phyloP scores from a whole-genome alignment of 768 basidiomycete genomes.

The Hericium alpestre region DNA sequence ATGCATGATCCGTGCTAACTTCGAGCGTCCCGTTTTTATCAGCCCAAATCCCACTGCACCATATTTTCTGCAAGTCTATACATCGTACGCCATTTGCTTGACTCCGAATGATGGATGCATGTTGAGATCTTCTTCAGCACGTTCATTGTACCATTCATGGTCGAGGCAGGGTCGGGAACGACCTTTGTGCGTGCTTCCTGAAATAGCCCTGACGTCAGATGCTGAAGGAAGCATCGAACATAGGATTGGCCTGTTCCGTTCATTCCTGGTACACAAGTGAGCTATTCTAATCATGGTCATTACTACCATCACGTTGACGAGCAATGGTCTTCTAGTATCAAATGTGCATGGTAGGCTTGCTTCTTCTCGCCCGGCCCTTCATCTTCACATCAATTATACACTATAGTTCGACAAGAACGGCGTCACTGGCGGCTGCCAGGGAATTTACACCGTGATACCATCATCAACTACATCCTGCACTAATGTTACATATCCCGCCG shows the following conservation, averaged over 20 bases:
- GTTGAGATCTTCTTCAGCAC: conserved; percentile 23
- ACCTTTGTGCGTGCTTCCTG: conserved; percentile 32
- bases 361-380: not conserved
- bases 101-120: not conserved
- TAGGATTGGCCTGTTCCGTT: conserved; percentile 55
- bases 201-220: not conserved
- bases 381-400: not conserved
- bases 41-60: conserved; percentile 48
- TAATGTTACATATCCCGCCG: conserved; percentile 37
- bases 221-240: not conserved
- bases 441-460: conserved; percentile 44
- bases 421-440: conserved; percentile 53
- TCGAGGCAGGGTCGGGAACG: conserved; percentile 36
- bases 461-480: conserved; percentile 32
- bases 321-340: conserved; percentile 36
- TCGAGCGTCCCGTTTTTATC: not conserved
- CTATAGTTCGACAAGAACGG: conserved; percentile 46
- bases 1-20: not conserved
- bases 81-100: conserved; percentile 34
- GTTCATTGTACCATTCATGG: conserved; percentile 40
- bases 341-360: conserved; percentile 48
- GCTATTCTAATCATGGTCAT: conserved; percentile 2
- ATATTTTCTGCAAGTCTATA: conserved; percentile 51
- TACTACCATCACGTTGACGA: no score
- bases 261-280: conserved; percentile 43